Evolutionary conservation across 805 yeast genomes (phyloP).

Genomic region (fission yeast (Schizosaccharomyces pombe)): DNA sequence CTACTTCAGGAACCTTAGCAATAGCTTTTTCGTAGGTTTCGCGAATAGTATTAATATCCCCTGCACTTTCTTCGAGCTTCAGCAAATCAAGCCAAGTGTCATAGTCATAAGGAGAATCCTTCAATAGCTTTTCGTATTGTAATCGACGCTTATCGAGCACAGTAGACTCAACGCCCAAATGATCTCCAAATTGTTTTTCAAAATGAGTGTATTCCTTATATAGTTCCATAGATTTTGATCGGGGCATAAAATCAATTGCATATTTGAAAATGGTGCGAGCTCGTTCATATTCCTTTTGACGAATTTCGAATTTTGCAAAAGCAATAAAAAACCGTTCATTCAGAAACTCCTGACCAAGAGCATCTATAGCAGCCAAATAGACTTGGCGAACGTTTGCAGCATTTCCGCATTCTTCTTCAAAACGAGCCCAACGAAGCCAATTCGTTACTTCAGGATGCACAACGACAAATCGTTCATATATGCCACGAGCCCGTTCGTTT

Average conservation of each 20-base stretch:
- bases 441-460: slow-evolving; percentile 29
- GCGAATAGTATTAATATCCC: slow-evolving; percentile 14
- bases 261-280: slow-evolving; percentile 33
- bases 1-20: slow-evolving; percentile 18
- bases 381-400: slow-evolving; percentile 32
- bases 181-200: slow-evolving; percentile 41
- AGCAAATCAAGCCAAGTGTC: slow-evolving; percentile 66
- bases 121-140: slow-evolving; percentile 28
- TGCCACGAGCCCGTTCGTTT: slow-evolving; percentile 29
- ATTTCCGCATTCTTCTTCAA: slow-evolving; percentile 35
- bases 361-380: slow-evolving; percentile 42
- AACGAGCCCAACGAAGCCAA: slow-evolving; percentile 57
- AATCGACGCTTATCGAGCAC: slow-evolving; percentile 30
- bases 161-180: slow-evolving; percentile 28
- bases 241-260: slow-evolving; percentile 26
- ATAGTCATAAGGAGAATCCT: slow-evolving; percentile 30
- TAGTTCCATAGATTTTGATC: slow-evolving; percentile 18
- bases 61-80: slow-evolving; percentile 22
- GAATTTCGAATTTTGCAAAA: slow-evolving; percentile 56
- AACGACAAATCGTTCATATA: slow-evolving; percentile 34
- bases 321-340: slow-evolving; percentile 21
- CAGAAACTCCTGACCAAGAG: slow-evolving; percentile 16
- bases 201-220: slow-evolving; percentile 28
- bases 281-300: slow-evolving; percentile 36
- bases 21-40: slow-evolving; percentile 26